Evolutionary conservation across 148 eudicot genomes (phyloP).

Genomic region (Vaccinium macrocarpon): DNA sequence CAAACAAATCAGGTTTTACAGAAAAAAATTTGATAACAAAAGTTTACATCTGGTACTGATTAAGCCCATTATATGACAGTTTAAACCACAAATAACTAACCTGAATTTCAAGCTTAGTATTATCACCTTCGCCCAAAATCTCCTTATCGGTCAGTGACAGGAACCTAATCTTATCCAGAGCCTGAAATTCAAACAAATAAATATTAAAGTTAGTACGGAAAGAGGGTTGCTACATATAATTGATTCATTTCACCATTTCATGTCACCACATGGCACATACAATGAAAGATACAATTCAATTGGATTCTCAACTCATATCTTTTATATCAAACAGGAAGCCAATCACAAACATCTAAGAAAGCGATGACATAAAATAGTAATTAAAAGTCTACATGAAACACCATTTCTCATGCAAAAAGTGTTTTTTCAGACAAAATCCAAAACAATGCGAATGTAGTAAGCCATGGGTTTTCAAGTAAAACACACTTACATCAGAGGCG

Average conservation of each 20-base stretch:
- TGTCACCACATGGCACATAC: background rate
- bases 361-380: background rate
- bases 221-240: background rate
- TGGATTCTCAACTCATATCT: background rate
- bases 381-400: background rate
- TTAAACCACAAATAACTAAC: conserved; percentile 32
- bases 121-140: conserved; percentile 86
- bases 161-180: conserved; percentile 95
- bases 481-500: conserved; percentile 87
- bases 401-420: background rate
- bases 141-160: conserved; percentile 89
- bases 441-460: background rate
- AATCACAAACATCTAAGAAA: background rate
- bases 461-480: background rate
- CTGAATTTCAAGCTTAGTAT: conserved; percentile 83
- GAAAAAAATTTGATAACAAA: background rate
- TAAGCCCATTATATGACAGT: background rate
- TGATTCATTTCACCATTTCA: background rate
- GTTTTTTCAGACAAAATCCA: background rate
- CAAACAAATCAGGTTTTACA: background rate
- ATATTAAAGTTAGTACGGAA: background rate
- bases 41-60: background rate
- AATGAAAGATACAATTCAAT: background rate
- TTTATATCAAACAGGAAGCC: background rate
- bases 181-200: conserved; percentile 37